Evolutionary conservation across 2,329 filamentous ascomycete genomes (phyloP), one percentile per base, ranked within the genome.

Genomic region (Alternaria viburni): DNA sequence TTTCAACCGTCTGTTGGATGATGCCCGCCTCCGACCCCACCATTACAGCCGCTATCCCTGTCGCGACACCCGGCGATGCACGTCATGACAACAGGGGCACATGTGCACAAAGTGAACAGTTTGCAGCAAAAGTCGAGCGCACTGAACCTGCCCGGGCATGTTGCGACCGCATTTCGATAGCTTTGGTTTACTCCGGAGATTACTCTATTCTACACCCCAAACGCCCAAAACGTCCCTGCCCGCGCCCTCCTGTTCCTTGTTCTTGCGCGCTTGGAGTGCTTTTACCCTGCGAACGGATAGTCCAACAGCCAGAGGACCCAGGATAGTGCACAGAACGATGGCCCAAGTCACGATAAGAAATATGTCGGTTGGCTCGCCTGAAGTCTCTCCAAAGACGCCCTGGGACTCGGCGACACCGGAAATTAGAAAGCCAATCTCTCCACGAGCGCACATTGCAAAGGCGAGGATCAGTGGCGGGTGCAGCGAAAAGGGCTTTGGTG

Each of bases 401-500:
- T 82, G 80, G 6, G 79, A 84, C 70, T 92, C 85, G 0, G 90
- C 90, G 0, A 93, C 77, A 0, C 89, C 88, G 1, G 89, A 89
- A 64, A 96, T 92, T 46, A 95, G 77, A 65, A 93, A 93, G 0
- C 91, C 91, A 32, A 95, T 92, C 75, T 96, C 92, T 1, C 92
- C 91, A n/a, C 91, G 84, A 0, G 91, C 88, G 0, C 91, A 86
- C 91, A 95, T 95, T 3, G 87, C 87, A 17, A 86, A 82, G 0
- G 89, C 89, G 0, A 94, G 79, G 3, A 94, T 88, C 0, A 86
- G 83, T 0, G 88, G 85, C 0, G 91, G 90, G 65, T 93, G 90
- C 1, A 92, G 80, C 0, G 90, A 93, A 4, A 85, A 77, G 0
- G 88, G 86, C 51, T 86, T 87, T 0, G 80, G 72, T 6, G 73